A percentile compares a stretch with the other conserved stretches of the same genome.
phyloP scores from a whole-genome alignment of 2,329 filamentous ascomycete species.

The Colletotrichum melonis region DNA sequence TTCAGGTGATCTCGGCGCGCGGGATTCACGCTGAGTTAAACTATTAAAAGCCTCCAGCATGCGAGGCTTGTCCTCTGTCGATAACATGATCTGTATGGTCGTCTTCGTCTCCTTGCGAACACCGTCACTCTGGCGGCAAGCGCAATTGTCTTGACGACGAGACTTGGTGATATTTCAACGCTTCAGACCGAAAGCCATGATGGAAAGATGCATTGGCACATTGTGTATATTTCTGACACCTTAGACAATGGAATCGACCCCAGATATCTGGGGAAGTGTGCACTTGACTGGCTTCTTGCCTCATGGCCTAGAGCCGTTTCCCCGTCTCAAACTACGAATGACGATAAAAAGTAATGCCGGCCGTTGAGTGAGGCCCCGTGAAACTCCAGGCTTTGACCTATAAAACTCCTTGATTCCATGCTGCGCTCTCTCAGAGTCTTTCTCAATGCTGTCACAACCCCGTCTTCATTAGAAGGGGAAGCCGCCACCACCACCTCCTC shows the following conservation, averaged over 20 bases:
- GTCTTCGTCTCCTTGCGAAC: too few relatives aligned
- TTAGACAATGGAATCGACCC: too few relatives aligned
- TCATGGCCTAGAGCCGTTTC: background rate
- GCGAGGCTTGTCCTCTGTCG: too few relatives aligned
- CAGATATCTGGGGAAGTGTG: background rate
- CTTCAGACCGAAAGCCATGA: too few relatives aligned
- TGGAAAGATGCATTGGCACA: background rate
- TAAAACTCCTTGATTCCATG: conserved; percentile 19
- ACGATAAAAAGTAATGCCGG: background rate
- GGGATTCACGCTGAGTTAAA: background rate
- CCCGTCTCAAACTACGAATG: background rate
- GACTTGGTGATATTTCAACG: too few relatives aligned
- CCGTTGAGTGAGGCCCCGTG: background rate
- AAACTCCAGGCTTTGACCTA: conserved; percentile 15
- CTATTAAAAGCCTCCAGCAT: too few relatives aligned
- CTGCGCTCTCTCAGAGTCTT: background rate
- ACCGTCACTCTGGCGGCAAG: too few relatives aligned
- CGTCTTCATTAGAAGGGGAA: conserved; percentile 51
- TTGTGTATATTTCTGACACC: background rate
- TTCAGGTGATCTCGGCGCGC: background rate
- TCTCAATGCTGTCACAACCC: conserved; percentile 17
- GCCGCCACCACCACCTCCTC: conserved; percentile 46
- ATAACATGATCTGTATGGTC: too few relatives aligned
- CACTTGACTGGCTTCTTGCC: background rate
- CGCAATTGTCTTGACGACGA: too few relatives aligned